Evolutionary conservation across 2,329 filamentous ascomycete genomes (phyloP), one percentile per base, ranked within the genome.

Genomic region (Pleomassaria siparia): DNA sequence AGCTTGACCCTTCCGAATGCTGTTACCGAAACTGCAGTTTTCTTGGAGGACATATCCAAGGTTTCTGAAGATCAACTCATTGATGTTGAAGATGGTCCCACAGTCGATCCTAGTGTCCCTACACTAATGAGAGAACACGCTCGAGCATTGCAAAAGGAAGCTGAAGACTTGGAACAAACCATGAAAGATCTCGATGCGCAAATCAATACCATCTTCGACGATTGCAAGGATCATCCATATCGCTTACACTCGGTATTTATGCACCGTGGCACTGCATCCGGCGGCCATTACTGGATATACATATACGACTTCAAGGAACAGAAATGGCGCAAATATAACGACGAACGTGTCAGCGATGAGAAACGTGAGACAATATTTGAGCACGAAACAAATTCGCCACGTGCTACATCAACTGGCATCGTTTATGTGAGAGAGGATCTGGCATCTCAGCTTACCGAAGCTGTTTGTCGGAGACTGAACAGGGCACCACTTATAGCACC

Each of bases 221-320:
- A 82, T 43, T 80, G 86, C 62, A 79, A 80, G 35, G 75, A 83
- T 21, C 76, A 89, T 39, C 82, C 86, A 10, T 99, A 97, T 68
- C 84, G 84, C 12, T 81, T 99, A 4, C 91, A 96, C 58, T 89
- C 92, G 0, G 88, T 96, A 25, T 95, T 99, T 63, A 92, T 96
- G 60, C 94, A 99, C 67, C 85, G 87, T 16, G 89, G 89, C 25
- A 77, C 78, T 8, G 62, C 69, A 2, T 62, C 63, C 12, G 80
- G 80, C 24, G 94, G 94, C 0, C 94, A 99, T 70, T 99, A 97
- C 73, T 96, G 90, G 86, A 90, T 96, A 36, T 96, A 91, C 80
- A 95, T 99, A 54, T 88, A 85, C 63, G 94, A 97, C 73, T 95
- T 95, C 69, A 81, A 86, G 55, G 81, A 83, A 39, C 74, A 84